Evolutionary conservation across 768 basidiomycete genomes (phyloP).

Genomic region (Amanita phalloides): DNA sequence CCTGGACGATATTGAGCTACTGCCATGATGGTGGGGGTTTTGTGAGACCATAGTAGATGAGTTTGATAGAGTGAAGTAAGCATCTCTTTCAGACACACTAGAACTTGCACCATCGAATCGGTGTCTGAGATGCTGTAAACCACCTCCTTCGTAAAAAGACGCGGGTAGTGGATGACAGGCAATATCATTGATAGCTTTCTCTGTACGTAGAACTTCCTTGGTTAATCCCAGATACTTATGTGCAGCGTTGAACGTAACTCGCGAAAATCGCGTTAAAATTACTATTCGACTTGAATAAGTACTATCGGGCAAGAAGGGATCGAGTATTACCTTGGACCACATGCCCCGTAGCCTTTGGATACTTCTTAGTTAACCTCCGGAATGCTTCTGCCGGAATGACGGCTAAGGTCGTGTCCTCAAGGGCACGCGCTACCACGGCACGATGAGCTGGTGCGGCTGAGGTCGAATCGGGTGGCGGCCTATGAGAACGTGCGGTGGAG

Average conservation of each 20-base stretch:
- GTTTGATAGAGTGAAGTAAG: slow-evolving; percentile 40
- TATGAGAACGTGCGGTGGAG: slow-evolving; percentile 12
- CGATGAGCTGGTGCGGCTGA: slow-evolving; percentile 36
- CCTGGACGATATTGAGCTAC: slow-evolving; percentile 10
- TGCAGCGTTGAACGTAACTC: slow-evolving; percentile 96
- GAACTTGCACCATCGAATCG: slow-evolving; percentile 64
- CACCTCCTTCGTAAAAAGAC: slow-evolving; percentile 88
- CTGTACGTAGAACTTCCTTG: slow-evolving; percentile 88
- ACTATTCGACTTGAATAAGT: slow-evolving; percentile 33
- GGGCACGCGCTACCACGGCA: slow-evolving; percentile 85
- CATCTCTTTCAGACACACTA: slow-evolving; percentile 39
- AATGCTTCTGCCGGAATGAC: slow-evolving; percentile 99
- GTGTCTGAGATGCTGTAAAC: slow-evolving; percentile 80
- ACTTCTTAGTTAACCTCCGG: slow-evolving; percentile 86
- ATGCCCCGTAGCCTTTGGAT: slow-evolving; percentile 93
- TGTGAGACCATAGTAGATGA: slow-evolving; percentile 18
- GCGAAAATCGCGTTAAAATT: slow-evolving; percentile 90
- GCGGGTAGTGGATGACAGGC: slow-evolving; percentile 91
- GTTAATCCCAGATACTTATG: slow-evolving; percentile 95
- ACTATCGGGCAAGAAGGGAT: slow-evolving; percentile 3
- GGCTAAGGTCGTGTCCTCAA: slow-evolving; percentile 91
- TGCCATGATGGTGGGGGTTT: slow-evolving; percentile 7
- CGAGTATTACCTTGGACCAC: slow-evolving; percentile 74
- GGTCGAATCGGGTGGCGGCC: slow-evolving; percentile 9
- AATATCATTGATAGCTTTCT: slow-evolving; percentile 94